Evolutionary conservation across 139 green algal species (phyloP), one percentile per base, ranked within the genome.

Genomic region (Coelastrella sp.): DNA sequence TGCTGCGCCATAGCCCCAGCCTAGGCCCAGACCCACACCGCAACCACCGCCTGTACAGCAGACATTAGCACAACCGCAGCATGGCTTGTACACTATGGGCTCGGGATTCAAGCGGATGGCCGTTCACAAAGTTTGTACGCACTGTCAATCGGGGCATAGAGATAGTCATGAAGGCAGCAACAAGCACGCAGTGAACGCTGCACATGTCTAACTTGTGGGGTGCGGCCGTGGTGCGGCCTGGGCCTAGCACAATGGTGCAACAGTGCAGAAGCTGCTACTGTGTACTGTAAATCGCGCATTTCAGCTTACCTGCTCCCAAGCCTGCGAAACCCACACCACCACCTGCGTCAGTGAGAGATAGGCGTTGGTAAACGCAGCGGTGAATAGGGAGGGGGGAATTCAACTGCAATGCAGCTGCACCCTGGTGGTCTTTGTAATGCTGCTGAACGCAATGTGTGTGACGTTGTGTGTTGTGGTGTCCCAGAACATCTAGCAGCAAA

Each of bases 1-100:
- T 0, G 94, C 94, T 7, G 92, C 94, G 0, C 94, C 94, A 32
- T 86, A 94, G 84, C 94, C 94, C 94, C 93, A 95, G 19, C 93
- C 94, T 3, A 96, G 92, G 0, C 94, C 94, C 7, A 95, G 5
- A 0, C 94, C 94, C n/a, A 95, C 93, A 56, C 94, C 94, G 61
- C 94, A 96, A 54, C 94, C 94, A 2, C 94, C 94, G 56, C 94
- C 94, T 95, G 92, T 80, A 61, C 54, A 56, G 77, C 47, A 83
- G 16, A n/a, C 16, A 22, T 3, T 32, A 10, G 16, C 8, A 17
- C 14, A 23, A 6, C 16, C 22, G 2, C 14, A 76, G 17, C 16
- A 32, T 14, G 17, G 68, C 64, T 71, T 7, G 3, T 3, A 14
- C 64, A 47, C 32, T 2, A 2, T 2, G 32, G 32, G 32, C 32